Evolutionary conservation across 1,284 basidiomycete genomes (phyloP).

Genomic region (Leccinum colubrinum): DNA sequence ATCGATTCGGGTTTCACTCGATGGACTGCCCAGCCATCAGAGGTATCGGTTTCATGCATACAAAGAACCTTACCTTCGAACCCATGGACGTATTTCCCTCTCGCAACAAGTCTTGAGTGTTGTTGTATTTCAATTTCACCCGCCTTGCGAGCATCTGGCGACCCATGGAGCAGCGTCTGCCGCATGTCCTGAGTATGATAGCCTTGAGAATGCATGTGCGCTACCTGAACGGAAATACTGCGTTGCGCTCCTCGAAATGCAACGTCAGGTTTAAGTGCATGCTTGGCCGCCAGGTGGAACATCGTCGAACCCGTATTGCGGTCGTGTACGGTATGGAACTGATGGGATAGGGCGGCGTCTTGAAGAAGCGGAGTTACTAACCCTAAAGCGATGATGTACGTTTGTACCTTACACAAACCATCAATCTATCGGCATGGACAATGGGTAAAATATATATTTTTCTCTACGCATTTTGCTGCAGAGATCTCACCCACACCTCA

Average conservation of each 20-base stretch:
- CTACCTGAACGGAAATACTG: conserved; percentile 64
- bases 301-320: conserved; percentile 13
- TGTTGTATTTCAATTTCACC: conserved; percentile 76
- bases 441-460: conserved; percentile 2
- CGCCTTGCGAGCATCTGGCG: conserved; percentile 79
- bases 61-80: conserved; percentile 71
- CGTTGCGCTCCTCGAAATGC: conserved; percentile 35
- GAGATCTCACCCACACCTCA: conserved; percentile 45
- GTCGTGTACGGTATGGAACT: neutral
- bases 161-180: conserved; percentile 68
- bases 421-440: neutral
- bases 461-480: conserved; percentile 4
- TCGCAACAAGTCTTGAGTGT: conserved; percentile 81
- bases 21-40: conserved; percentile 55
- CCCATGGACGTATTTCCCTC: conserved; percentile 87
- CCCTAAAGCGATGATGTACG: neutral
- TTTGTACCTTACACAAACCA: neutral
- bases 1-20: conserved; percentile 76
- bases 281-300: conserved; percentile 30
- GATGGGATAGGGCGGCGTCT: neutral
- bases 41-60: neutral
- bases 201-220: conserved; percentile 19
- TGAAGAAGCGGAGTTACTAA: neutral
- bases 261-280: conserved; percentile 24
- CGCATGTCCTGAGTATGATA: conserved; percentile 21